Conservation (phyloP, 2,329 filamentous ascomycete species). For the Cercospora sp. region DNA sequence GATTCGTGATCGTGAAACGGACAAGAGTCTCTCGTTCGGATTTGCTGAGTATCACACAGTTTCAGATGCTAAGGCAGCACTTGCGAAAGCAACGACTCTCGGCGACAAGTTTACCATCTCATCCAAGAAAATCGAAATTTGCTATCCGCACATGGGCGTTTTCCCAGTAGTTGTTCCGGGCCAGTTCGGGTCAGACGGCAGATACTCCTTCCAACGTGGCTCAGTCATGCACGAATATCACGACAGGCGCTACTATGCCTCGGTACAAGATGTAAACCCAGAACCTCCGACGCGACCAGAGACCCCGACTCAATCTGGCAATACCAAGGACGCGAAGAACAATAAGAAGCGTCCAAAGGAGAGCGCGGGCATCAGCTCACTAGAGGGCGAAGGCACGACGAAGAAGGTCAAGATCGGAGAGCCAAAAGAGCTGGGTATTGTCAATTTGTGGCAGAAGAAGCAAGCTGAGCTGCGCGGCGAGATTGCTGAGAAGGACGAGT, state of each 20-base stretch:
- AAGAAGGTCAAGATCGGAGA: conserved; percentile 55
- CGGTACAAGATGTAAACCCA: conserved; percentile 25
- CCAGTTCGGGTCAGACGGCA: conserved; percentile 41
- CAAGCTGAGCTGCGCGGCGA: conserved; percentile 31
- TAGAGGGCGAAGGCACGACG: conserved; percentile 47
- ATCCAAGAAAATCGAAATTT: conserved; percentile 68
- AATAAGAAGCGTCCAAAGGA: conserved; percentile 23
- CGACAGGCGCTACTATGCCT: conserved; percentile 30
- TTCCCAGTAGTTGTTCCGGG: conserved; percentile 70
- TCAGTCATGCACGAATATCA: conserved; percentile 26
- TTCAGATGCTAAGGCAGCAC: conserved; percentile 70
- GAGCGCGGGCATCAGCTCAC: conserved; percentile 7
- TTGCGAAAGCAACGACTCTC: conserved; percentile 69
- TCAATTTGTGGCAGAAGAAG: conserved; percentile 33
- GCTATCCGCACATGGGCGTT: conserved; percentile 80
- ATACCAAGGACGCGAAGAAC: conserved; percentile 20
- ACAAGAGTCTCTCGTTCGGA: conserved; percentile 76
- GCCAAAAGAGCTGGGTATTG: conserved; percentile 24
- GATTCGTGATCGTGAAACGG: conserved; percentile 68
- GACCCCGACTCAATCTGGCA: neutral
- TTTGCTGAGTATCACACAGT: conserved; percentile 80
- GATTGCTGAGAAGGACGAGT: conserved; percentile 7
- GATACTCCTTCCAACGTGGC: conserved; percentile 22
- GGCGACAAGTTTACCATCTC: conserved; percentile 73
- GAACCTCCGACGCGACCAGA: conserved; percentile 20